Base-by-base conservation (phyloP, 2,329 filamentous ascomycete species). In the Xylariaceae sp. region DNA sequence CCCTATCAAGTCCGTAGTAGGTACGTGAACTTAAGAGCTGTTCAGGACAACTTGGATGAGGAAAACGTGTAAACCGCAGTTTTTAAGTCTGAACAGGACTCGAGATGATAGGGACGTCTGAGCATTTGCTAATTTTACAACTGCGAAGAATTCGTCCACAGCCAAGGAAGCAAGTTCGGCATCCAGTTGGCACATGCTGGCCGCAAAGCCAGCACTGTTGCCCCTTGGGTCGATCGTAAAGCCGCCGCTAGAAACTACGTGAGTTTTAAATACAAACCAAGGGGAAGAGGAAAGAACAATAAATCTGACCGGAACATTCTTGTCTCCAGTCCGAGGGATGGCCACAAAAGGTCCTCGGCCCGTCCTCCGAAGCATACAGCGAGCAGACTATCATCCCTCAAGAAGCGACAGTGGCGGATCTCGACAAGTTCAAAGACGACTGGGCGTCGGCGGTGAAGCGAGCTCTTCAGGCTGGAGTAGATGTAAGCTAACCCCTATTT, bases 121-220 rank as follows among this genome's bases (percentile, higher is more conserved):
- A n/a, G n/a, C n/a, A n/a, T n/a, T n/a, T n/a, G n/a, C n/a, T n/a
- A n/a, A n/a, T n/a, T n/a, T n/a, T n/a, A n/a, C n/a, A n/a, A n/a
- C n/a, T n/a, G 27, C 27, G 27, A 32, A 32, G 27, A 4, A 8
- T 32, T 4, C 27, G 27, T 32, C 27, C 16, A 55, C 40, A 57
- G 55, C 41, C 59, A 63, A 37, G 55, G 56, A 16, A 52, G 53
- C 43, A 56, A 58, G 23, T 50, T 64, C 22, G 63, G 55, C 23
- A 56, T 66, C 22, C 63, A 66, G 29, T 37, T 65, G 7, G 56
- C 48, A 22, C 63, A 65, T 36, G 61, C 62, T 6, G 62, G 61
- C 37, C 59, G 45, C 19, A 65, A 64, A 29, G 49, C 53, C 22
- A 57, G 56, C 37, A 60, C 64, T 2, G 50, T 57, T 12, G 53